Percentiles rank a stretch among this genome's conserved stretches.
Evolutionary conservation across 2,329 filamentous ascomycete species (phyloP).

Genomic region (Neofusicoccum parvum): DNA sequence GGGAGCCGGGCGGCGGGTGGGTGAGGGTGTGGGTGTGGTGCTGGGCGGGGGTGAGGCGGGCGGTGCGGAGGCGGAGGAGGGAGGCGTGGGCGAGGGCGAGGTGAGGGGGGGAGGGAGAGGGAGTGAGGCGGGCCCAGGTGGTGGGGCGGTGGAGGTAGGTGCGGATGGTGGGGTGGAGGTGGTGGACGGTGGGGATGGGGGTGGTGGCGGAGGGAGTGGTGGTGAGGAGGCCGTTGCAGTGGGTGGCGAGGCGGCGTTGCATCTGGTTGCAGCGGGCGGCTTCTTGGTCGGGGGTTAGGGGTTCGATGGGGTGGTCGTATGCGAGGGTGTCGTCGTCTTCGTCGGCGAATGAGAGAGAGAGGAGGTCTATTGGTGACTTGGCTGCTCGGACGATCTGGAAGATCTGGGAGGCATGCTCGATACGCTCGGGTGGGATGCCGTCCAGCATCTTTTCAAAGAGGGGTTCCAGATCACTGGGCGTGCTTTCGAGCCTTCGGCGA

Average conservation of each 20-base stretch:
- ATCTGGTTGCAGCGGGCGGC: neutral
- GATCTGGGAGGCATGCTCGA: conserved; percentile 22
- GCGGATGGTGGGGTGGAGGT: conserved; percentile 23
- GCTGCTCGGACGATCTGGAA: conserved; percentile 19
- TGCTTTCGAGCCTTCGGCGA: conserved; percentile 22
- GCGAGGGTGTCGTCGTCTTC: neutral
- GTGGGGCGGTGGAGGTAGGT: conserved; percentile 14
- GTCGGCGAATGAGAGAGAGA: conserved; percentile 15
- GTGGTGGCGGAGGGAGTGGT: neutral
- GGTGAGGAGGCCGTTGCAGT: conserved; percentile 8
- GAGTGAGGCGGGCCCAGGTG: conserved; percentile 2
- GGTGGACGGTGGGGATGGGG: neutral
- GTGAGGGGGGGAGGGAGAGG: neutral
- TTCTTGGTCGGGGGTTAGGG: neutral
- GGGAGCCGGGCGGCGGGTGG: neutral
- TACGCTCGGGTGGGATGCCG: conserved; percentile 24
- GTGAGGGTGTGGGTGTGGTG: neutral
- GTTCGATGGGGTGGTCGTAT: neutral
- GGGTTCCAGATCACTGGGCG: conserved; percentile 28
- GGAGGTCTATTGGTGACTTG: neutral
- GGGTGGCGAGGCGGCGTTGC: neutral
- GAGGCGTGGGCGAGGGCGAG: conserved; percentile 5
- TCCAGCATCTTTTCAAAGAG: conserved; percentile 27
- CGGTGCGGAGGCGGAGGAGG: neutral
- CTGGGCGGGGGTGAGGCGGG: neutral